These are phyloP conservation scores for Volvox reticuliferus DNA, from an alignment of 139 green algal species.

Conservation along the genomic window DNA sequence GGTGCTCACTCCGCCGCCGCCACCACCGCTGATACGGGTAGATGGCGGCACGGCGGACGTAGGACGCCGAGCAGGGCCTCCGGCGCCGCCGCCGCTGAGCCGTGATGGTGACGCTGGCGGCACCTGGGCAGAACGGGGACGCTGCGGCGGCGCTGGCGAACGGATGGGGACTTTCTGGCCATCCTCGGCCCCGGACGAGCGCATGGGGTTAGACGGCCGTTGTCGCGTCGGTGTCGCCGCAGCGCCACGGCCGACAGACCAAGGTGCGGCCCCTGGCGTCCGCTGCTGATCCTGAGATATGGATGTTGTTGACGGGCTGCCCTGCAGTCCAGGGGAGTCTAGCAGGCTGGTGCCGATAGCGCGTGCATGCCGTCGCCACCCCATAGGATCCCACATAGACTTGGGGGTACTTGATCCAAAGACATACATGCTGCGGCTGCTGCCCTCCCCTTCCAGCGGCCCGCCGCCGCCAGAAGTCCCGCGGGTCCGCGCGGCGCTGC, in stretches of 20 bases:
- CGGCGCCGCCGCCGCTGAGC: neutral
- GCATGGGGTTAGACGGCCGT: slow-evolving; percentile 4
- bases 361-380: neutral
- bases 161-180: neutral
- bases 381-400: slow-evolving; percentile 38
- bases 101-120: neutral
- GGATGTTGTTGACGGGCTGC: neutral
- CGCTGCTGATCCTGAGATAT: neutral
- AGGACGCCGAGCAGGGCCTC: neutral
- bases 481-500: slow-evolving; percentile 2
- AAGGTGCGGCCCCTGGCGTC: neutral
- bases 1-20: neutral
- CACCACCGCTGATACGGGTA: neutral
- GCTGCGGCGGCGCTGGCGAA: neutral
- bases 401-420: slow-evolving; percentile 34
- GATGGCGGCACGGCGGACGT: slow-evolving; percentile 1
- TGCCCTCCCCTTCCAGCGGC: neutral
- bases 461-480: neutral
- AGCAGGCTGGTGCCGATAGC: neutral
- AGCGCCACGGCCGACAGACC: neutral
- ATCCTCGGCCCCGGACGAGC: neutral
- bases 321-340: neutral
- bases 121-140: neutral
- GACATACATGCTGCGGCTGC: slow-evolving; percentile 36
- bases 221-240: slow-evolving; percentile 10